Base-by-base conservation (phyloP, 192 early-diverging fungal species). In the Coemansia sp. region DNA sequence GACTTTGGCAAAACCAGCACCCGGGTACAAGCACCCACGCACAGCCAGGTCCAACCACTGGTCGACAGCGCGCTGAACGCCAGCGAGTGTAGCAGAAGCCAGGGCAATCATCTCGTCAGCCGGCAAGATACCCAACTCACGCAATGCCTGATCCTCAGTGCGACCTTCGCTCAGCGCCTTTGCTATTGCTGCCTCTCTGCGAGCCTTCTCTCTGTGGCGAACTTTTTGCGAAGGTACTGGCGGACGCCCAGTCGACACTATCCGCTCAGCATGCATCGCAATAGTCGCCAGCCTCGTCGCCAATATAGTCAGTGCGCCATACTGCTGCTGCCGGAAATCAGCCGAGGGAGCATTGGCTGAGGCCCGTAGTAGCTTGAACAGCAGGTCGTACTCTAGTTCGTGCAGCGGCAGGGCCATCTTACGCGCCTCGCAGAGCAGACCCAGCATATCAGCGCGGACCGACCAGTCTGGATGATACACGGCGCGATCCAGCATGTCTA, bases 271-370 rank as follows among this genome's bases (percentile, higher is more conserved):
- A 34, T 84, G 82, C 27, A 72, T 70, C 5, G 82, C 73, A 7
- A 68, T 55, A 0, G 78, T 72, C n/a, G 73, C 74, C 62, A 94
- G 79, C n/a, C 90, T 85, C 13, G 83, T 75, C 34, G 91, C 83
- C 33, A 94, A 73, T 50, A 88, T 84, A 8, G 86, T 87, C 34
- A 91, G 63, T 50, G 89, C 80, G 13, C 86, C 85, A 40, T 81
- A 85, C 49, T 94, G 79, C 65, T 88, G 88, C 78, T 95, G 93
- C 12, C 95, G 88, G 77, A 94, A 95, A 43, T 95, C 94, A 0
- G 93, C 90, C 24, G 89, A 89, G 24, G 90, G 90, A 16, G 87
- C 87, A 44, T 89, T 91, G 55, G 89, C 64, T 66, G 93, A 94
- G 16, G 89, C 87, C 0, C 85, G 82, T 29, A 97, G 75, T 49